A percentile compares a stretch with the other conserved stretches of the same genome.
Evolutionary conservation across 257 asterid genomes (phyloP).

Genomic region (Ehretia macrophylla): DNA sequence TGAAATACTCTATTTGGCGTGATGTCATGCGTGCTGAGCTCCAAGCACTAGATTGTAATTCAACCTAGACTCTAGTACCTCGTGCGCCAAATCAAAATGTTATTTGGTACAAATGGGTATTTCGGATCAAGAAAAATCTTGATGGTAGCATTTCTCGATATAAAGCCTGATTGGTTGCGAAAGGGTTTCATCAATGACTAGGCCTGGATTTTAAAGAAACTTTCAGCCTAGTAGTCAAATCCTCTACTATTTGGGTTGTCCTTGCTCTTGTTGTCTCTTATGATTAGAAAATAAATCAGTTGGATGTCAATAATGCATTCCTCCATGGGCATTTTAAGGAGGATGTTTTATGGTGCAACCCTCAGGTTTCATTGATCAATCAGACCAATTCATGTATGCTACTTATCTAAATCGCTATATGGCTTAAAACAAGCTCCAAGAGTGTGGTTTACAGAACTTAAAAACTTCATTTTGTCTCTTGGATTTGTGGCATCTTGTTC

Average conservation of each 20-base stretch:
- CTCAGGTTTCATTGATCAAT: not conserved
- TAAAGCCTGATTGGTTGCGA: not conserved
- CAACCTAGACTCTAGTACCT: not conserved
- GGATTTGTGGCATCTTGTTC: not conserved
- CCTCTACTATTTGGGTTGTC: not conserved
- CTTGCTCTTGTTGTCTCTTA: not conserved
- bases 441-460: not conserved
- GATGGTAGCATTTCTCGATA: slow-evolving; percentile 1
- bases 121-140: not conserved
- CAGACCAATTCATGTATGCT: not conserved
- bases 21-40: too few species aligned
- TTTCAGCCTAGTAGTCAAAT: not conserved
- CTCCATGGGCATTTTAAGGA: not conserved
- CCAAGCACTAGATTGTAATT: too few species aligned
- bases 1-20: too few species aligned
- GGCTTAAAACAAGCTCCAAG: not conserved
- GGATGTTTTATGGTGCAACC: not conserved
- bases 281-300: not conserved
- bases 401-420: not conserved
- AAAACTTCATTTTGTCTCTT: not conserved
- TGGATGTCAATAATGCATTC: not conserved
- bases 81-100: not conserved
- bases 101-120: not conserved
- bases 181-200: not conserved
- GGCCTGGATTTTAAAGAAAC: not conserved